A percentile compares a stretch with the other conserved stretches of the same genome.
These are phyloP conservation scores for Asterochloris erici DNA, from an alignment of 139 green algal species.

Conservation along the genomic window DNA sequence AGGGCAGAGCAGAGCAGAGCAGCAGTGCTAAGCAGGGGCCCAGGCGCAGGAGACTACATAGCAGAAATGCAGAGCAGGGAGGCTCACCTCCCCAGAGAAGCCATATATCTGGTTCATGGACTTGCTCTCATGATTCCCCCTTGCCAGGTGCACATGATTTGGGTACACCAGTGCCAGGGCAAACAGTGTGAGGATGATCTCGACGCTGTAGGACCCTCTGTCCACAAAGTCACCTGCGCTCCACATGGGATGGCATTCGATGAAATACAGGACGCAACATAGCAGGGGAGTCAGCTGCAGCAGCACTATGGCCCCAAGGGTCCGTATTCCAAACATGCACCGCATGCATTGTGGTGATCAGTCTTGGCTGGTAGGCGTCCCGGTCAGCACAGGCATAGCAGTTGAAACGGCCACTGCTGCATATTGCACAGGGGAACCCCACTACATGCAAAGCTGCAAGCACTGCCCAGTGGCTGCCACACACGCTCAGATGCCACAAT, in stretches of 20 bases:
- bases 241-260: neutral
- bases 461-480: neutral
- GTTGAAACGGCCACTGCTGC: too few species aligned
- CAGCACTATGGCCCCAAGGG: neutral
- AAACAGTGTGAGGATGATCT: slow-evolving; percentile 95
- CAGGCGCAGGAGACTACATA: neutral
- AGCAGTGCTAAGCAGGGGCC: too few species aligned
- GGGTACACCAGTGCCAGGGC: slow-evolving; percentile 87
- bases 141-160: slow-evolving; percentile 71
- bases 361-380: neutral
- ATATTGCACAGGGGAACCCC: too few species aligned
- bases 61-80: neutral
- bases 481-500: neutral
- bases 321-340: neutral
- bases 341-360: neutral
- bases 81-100: slow-evolving; percentile 90
- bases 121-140: slow-evolving; percentile 94
- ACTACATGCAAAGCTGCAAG: too few species aligned
- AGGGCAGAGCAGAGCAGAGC: too few species aligned
- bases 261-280: neutral
- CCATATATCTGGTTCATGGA: slow-evolving; percentile 98
- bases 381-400: neutral
- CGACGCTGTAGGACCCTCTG: slow-evolving; percentile 86
- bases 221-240: slow-evolving; percentile 93
- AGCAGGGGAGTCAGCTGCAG: too few species aligned